Evolutionary conservation across 441 rosid genomes (phyloP), one percentile per base, ranked within the genome.

Genomic region (Erodium texanum): DNA sequence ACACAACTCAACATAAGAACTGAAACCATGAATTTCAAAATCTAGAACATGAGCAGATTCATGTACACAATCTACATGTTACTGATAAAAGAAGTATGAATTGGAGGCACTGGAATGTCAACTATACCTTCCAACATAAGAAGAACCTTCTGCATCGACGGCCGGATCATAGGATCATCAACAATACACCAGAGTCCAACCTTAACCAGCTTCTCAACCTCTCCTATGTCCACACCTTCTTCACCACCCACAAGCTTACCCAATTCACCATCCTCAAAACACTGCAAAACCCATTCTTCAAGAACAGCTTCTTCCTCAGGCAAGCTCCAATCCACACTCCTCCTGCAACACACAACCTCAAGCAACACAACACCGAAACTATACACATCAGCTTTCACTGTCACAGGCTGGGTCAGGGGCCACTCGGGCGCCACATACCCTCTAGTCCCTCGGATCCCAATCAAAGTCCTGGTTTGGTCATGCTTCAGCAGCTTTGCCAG

Each of bases 361-460:
- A 76, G 24, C 6, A 79, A 41, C 64, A 79, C 64, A 4, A 79
- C 12, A 12, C 80, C 82, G 9, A 71, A 76, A 65, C 82, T 81
- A 62, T 76, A 79, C 9, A 76, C 59, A 65, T 78, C 78, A 4
- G 68, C 78, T 52, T 77, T 80, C 20, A 24, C 73, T 0, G 82
- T 68, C 54, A 81, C n/a, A 0, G 73, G 73, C 24, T 41, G 14
- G 7, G 36, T 78, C 52, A 9, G 14, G 18, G 73, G 72, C 80
- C 81, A 78, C 63, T 80, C 82, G 0, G 82, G 82, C 0, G 80
- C 78, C 3, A 68, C 62, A 45, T 79, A 76, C 23, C 80, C 82
- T 62, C 24, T 68, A 0, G 66, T 79, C 12, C 75, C 80, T 62
- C 69, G 54, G 0, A 66, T 34, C 1, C 32, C 62, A 0, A 79